Conservation (phyloP, 805 yeast genomes). For the Candida lessepsii region DNA sequence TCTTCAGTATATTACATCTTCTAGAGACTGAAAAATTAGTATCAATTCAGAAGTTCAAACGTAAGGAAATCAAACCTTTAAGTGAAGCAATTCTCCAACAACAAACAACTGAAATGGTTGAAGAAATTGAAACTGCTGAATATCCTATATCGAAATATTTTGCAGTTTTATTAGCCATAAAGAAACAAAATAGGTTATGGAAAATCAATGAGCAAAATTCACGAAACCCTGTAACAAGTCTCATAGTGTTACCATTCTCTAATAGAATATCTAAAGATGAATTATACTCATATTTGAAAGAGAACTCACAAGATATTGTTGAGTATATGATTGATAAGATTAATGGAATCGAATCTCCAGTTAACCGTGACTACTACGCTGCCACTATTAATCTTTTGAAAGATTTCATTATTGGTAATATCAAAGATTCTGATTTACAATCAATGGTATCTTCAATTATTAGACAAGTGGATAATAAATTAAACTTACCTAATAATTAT, state of each 20-base stretch:
- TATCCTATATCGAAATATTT: conserved; percentile 22
- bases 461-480: conserved; percentile 14
- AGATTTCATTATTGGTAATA: conserved; percentile 56
- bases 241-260: conserved; percentile 31
- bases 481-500: conserved; percentile 4
- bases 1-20: conserved; percentile 24
- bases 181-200: conserved; percentile 51
- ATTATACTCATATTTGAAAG: conserved; percentile 13
- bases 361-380: conserved; percentile 22
- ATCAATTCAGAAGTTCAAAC: not conserved
- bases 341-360: conserved; percentile 1
- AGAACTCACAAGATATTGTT: conserved; percentile 15
- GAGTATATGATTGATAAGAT: conserved; percentile 18
- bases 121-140: not conserved
- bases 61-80: not conserved
- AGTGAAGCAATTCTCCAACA: not conserved
- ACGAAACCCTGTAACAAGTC: conserved; percentile 32
- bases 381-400: conserved; percentile 47
- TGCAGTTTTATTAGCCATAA: conserved; percentile 49
- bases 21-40: not conserved
- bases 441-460: conserved; percentile 44
- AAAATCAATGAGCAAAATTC: conserved; percentile 25
- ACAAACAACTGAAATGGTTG: not conserved
- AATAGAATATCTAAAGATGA: conserved; percentile 17
- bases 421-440: conserved; percentile 46